Conservation (phyloP, 1,284 basidiomycete species). For the Veloboletus limbatus region DNA sequence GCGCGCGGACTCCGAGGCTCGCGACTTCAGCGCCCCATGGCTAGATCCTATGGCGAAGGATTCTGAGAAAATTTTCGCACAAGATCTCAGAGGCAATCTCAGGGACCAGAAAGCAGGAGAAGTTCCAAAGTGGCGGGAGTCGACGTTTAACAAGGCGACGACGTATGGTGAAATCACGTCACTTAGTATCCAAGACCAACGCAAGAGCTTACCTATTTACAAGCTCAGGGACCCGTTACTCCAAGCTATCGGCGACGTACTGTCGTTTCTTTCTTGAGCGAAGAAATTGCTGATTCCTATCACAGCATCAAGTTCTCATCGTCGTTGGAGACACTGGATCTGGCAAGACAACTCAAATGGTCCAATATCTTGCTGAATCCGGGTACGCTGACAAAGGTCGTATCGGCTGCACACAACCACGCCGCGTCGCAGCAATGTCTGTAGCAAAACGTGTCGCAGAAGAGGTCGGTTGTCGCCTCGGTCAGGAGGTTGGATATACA, state of each 20-base stretch:
- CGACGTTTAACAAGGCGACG: slow-evolving; percentile 94
- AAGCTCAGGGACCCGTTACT: slow-evolving; percentile 93
- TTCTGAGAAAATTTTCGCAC: slow-evolving; percentile 86
- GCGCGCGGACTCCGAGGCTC: slow-evolving; percentile 87
- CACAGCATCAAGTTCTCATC: slow-evolving; percentile 90
- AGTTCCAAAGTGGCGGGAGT: slow-evolving; percentile 89
- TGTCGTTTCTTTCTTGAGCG: slow-evolving; percentile 25
- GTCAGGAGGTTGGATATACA: slow-evolving; percentile 96
- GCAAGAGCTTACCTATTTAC: slow-evolving; percentile 90
- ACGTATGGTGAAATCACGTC: slow-evolving; percentile 92
- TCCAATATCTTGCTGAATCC: slow-evolving; percentile 88
- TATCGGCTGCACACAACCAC: slow-evolving; percentile 97
- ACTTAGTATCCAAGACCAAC: slow-evolving; percentile 92
- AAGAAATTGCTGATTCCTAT: slow-evolving; percentile 23
- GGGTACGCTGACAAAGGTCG: slow-evolving; percentile 85
- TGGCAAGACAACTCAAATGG: slow-evolving; percentile 94
- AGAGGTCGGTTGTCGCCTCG: slow-evolving; percentile 95
- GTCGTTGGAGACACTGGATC: slow-evolving; percentile 96
- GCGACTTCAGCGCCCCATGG: slow-evolving; percentile 95
- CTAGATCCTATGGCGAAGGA: slow-evolving; percentile 96
- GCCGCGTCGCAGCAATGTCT: too few species aligned
- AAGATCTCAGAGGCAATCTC: slow-evolving; percentile 84
- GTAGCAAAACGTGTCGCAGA: slow-evolving; percentile 98
- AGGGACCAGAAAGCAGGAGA: slow-evolving; percentile 82
- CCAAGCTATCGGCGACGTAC: slow-evolving; percentile 86